Base-by-base conservation (phyloP, 2,329 filamentous ascomycete genomes). In the Drechslerella stenobrocha region DNA sequence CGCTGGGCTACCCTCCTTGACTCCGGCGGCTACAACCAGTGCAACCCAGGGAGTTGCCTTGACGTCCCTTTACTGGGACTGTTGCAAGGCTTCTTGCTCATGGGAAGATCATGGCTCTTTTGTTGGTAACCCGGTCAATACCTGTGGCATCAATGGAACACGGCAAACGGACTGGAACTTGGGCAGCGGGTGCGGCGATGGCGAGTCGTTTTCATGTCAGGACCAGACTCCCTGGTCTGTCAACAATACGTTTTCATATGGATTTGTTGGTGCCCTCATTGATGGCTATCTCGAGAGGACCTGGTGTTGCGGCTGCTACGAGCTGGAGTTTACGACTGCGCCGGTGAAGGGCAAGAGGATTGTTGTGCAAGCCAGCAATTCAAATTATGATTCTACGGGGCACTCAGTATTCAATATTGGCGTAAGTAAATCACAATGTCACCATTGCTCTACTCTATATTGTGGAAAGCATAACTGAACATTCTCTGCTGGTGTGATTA, bases 81-180 rank as follows among this genome's bases (percentile, higher is more conserved):
- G 86, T 78, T 88, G 85, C 78, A 88, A 89, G 78, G 82, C 84
- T 20, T 85, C 83, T 22, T 87, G 85, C 75, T 79, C 79, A 2
- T 80, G 70, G 71, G 58, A 35, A 24, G 69, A 61, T 52, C 69
- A 70, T 24, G 26, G 52, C 15, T 52, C 26, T 30, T 57, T 58
- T 15, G 60, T 72, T 7, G 59, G 59, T 18, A 67, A 70, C 13
- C 70, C 71, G 5, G 55, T 72, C 11, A 70, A 70, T 11, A 65
- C 65, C n/a, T 72, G 70, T 22, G 50, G 63, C 22, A 58, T 58
- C 30, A 58, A 65, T 13, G 60, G 60, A n/a, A 58, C 60, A 2
- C 34, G 51, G 28, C 13, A 57, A 24, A 58, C 60, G 24, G 52
- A 65, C 20, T 65, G 46, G 46, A 65, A 57, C 47, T 30, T 65